Base-by-base conservation (phyloP, 2,329 filamentous ascomycete genomes). In the Hypoxylon sp. region DNA sequence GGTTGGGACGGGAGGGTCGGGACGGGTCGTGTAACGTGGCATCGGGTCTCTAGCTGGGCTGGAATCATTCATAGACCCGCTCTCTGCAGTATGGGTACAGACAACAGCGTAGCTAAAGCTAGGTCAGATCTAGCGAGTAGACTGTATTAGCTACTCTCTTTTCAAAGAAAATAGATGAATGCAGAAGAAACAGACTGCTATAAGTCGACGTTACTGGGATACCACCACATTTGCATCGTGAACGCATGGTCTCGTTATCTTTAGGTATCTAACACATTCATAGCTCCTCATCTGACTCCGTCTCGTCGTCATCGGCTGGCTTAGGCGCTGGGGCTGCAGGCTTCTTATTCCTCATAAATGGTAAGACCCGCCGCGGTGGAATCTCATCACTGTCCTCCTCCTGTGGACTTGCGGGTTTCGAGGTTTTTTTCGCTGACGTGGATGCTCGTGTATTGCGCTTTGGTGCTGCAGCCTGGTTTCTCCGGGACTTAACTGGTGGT, bases 251-350 rank as follows among this genome's bases (percentile, higher is more conserved):
- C 44, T 68, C 46, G 37, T 67, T 67, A 62, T 63, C 44, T 31
- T 31, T 54, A 62, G 46, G 48, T 17, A 50, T 30, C 35, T 37
- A 33, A 51, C 25, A 17, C 61, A 25, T 40, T 82, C 75, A 89
- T 64, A 88, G 71, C 73, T 89, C 87, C 72, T 88, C 86, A 66
- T 88, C 86, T 0, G 85, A 86, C n/a, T 85, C 85, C 0, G 85
- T 86, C 60, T 88, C 86, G 53, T 82, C 84, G 14, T 75, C 80
- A 10, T 77, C 77, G 8, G 73, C 76, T 48, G 69, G 77, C 46
- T 71, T 75, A 4, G 79, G 64, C 2, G 79, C 66, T 51, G 75
- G 71, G 17, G 67, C 69, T n/a, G 64, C 63, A 40, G 72, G 69
- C 37, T 66, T 66, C 50, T 79, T 83, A 60, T 75, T 80, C 35